Evolutionary conservation across 75 land plant genomes (phyloP).

Genomic region (Cryptomeria japonica): DNA sequence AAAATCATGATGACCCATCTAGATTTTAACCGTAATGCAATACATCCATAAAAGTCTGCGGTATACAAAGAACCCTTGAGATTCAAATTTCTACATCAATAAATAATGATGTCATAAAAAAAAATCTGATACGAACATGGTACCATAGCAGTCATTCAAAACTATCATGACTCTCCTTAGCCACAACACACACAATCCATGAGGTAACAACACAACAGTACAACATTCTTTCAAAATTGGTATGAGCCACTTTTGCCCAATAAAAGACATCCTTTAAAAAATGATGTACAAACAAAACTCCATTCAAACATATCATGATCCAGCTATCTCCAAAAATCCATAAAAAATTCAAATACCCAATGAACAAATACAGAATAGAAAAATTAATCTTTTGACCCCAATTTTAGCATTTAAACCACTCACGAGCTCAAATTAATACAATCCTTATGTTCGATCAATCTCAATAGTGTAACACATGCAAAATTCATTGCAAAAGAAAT

Average conservation of each 20-base stretch:
- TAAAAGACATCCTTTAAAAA: neutral
- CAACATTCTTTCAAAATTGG: neutral
- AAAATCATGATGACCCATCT: neutral
- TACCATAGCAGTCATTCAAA: neutral
- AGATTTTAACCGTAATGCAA: neutral
- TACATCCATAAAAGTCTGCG: neutral
- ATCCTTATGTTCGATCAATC: neutral
- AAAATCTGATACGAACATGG: neutral
- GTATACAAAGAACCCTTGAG: neutral
- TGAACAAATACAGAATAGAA: neutral
- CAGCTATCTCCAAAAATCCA: neutral
- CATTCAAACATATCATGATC: neutral
- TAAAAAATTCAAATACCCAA: neutral
- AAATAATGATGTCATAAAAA: neutral
- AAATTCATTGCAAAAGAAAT: neutral
- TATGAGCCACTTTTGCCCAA: neutral
- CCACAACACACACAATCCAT: neutral
- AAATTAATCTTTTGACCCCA: neutral
- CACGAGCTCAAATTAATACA: neutral
- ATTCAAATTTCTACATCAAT: neutral
- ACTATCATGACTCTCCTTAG: neutral
- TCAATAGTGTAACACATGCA: neutral
- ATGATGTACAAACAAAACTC: neutral
- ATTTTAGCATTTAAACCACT: neutral
- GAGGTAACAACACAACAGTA: neutral